phyloP scores from a whole-genome alignment of 139 green algal genomes.

The Volvox africanus region DNA sequence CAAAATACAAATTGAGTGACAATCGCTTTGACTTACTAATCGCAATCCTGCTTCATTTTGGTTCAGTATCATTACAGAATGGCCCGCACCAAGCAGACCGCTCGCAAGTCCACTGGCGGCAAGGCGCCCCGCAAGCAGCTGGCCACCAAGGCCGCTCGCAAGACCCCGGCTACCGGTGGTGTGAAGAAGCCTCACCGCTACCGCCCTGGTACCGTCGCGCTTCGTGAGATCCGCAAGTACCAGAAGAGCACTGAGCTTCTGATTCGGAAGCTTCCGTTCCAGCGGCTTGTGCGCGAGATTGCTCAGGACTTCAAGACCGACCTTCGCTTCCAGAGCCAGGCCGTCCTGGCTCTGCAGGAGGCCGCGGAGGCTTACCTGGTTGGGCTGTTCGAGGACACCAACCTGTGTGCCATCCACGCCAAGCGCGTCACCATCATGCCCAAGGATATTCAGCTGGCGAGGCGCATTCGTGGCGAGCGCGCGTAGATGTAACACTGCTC shows the following conservation, averaged over 20 bases:
- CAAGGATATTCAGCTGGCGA: conserved; percentile 28
- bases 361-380: conserved; percentile 96
- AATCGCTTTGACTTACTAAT: too few relatives aligned
- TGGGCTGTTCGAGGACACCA: conserved; percentile 96
- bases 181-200: conserved; percentile 95
- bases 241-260: conserved; percentile 96
- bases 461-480: background rate
- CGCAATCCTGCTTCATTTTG: too few relatives aligned
- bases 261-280: conserved; percentile 98
- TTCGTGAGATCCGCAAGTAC: conserved; percentile 93
- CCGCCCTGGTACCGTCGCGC: conserved; percentile 45
- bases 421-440: conserved; percentile 80
- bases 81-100: conserved; percentile 99
- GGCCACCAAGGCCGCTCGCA: conserved; percentile 93
- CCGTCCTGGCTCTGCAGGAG: conserved; percentile 92
- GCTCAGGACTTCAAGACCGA: conserved; percentile 98
- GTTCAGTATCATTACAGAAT: too few relatives aligned
- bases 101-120: conserved; percentile 95
- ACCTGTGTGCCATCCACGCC: conserved; percentile 94
- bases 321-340: conserved; percentile 94
- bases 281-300: conserved; percentile 98
- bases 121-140: conserved; percentile 96
- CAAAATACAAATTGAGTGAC: too few relatives aligned
- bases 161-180: conserved; percentile 89
- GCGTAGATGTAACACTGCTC: background rate